Base-by-base conservation (phyloP, 2,329 filamentous ascomycete genomes). In the Rutstroemia sydowiana region DNA sequence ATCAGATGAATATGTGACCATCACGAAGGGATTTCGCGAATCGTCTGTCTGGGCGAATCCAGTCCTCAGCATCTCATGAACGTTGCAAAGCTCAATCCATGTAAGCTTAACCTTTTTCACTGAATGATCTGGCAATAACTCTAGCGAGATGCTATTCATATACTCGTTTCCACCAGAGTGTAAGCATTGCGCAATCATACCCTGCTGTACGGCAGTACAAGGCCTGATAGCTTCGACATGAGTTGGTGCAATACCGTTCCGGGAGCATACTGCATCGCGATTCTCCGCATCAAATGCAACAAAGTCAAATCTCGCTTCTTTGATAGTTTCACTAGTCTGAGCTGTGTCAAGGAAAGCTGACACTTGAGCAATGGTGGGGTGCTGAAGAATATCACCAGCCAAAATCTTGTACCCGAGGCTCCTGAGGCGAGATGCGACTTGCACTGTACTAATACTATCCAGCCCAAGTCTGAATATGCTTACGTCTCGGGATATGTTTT, bases 391-490 rank as follows among this genome's bases (percentile, higher is more conserved):
- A 65, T 95, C 87, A 1, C 81, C 78, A 0, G 87, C 82, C 1
- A 81, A 80, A 0, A 90, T 68, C 1, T 66, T 62, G 36, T 82
- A 71, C 0, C 82, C 82, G 16, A 75, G 62, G 36, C 74, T 77
- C 16, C 85, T 80, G 14, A 96, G 71, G 23, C 75, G 70, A 1
- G 80, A 76, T 0, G 89, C 87, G 9, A 95, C 74, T 62, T 95
- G 90, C 5, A 84, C 77, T 0, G 89, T 87, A 55, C 86, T 91
- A 62, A 97, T 93, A 65, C 91, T 96, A 68, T 96, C 91, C 3
- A 96, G 72, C 0, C 92, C 92, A n/a, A 95, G 78, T 53, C 86
- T 82, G 61, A 92, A 95, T 45, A 97, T 88, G 0, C 87, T 89
- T 0, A 82, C 88, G 9, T 76, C 65, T 11, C 74, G 75, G 3